Evolutionary conservation across 2,329 filamentous ascomycete genomes (phyloP).

Genomic region (Penicillium janthinellum): DNA sequence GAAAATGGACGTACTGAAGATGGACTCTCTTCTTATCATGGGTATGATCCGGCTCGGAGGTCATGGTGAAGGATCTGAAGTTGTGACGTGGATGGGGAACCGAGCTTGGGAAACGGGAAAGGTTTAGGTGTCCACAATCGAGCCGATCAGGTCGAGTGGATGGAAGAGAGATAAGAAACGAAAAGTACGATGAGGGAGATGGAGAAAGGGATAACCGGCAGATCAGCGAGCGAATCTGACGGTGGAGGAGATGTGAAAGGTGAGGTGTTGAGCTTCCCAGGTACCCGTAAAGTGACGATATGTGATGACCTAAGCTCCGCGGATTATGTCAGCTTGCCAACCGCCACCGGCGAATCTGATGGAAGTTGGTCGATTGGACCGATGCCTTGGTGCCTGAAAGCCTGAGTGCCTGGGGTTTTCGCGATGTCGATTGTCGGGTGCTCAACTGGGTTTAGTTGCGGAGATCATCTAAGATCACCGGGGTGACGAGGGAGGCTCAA

Average conservation of each 20-base stretch:
- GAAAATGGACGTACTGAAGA: slow-evolving; percentile 64
- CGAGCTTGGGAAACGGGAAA: slow-evolving; percentile 28
- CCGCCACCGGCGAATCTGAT: slow-evolving; percentile 40
- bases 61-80: slow-evolving; percentile 60
- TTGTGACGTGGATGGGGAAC: slow-evolving; percentile 27
- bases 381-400: slow-evolving; percentile 11
- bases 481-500: slow-evolving; percentile 8
- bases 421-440: not conserved
- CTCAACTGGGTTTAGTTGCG: slow-evolving; percentile 1
- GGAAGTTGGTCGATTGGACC: slow-evolving; percentile 39
- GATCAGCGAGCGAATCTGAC: slow-evolving; percentile 24
- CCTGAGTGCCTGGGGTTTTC: not conserved
- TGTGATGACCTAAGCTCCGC: slow-evolving; percentile 36
- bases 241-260: slow-evolving; percentile 20
- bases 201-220: slow-evolving; percentile 16
- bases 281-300: slow-evolving; percentile 42
- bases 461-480: slow-evolving; percentile 25
- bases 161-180: slow-evolving; percentile 20
- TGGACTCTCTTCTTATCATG: slow-evolving; percentile 81
- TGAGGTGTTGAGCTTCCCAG: slow-evolving; percentile 34
- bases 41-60: slow-evolving; percentile 63
- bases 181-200: slow-evolving; percentile 15
- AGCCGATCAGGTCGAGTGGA: slow-evolving; percentile 23
- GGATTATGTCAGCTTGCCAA: slow-evolving; percentile 29
- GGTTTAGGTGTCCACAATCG: slow-evolving; percentile 25